A percentile compares a stretch with the other conserved stretches of the same genome.
Conservation (phyloP, 495 filamentous ascomycete species). For the Tuber aestivum region DNA sequence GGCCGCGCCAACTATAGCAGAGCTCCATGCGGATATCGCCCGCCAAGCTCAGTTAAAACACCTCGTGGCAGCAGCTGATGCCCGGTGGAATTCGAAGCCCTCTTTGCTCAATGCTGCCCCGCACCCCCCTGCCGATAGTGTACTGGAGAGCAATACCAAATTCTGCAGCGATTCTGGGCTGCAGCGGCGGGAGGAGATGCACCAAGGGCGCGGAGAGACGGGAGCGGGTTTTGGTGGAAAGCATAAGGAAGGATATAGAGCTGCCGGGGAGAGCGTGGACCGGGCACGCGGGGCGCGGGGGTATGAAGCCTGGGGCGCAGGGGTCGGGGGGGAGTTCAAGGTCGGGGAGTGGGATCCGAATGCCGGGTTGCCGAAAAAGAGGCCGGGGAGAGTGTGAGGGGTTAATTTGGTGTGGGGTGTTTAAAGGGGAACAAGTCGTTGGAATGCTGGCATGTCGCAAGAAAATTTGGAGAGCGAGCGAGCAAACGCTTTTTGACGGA, state of each 20-base stretch:
- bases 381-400: constrained; percentile 2
- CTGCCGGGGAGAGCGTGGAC: constrained; percentile 9
- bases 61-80: constrained; percentile 73
- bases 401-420: not conserved
- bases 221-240: constrained; percentile 15
- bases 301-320: not conserved
- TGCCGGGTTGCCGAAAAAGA: not conserved
- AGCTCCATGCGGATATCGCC: constrained; percentile 64
- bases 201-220: constrained; percentile 6
- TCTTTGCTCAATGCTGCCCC: constrained; percentile 43
- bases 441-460: too few species aligned
- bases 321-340: constrained; percentile 7
- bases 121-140: constrained; percentile 15
- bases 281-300: constrained; percentile 15
- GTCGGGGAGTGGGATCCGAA: constrained; percentile 14
- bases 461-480: too few species aligned
- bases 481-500: too few species aligned
- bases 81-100: constrained; percentile 75
- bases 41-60: constrained; percentile 65
- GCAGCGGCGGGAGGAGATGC: not conserved
- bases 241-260: constrained; percentile 8
- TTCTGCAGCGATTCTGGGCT: constrained; percentile 16
- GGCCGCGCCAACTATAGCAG: constrained; percentile 61
- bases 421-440: not conserved
- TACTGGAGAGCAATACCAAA: constrained; percentile 23